A percentile compares a stretch with the other conserved stretches of the same genome.
Evolutionary conservation across 2,329 filamentous ascomycete genomes (phyloP).

Genomic region (Didymella lethalis): DNA sequence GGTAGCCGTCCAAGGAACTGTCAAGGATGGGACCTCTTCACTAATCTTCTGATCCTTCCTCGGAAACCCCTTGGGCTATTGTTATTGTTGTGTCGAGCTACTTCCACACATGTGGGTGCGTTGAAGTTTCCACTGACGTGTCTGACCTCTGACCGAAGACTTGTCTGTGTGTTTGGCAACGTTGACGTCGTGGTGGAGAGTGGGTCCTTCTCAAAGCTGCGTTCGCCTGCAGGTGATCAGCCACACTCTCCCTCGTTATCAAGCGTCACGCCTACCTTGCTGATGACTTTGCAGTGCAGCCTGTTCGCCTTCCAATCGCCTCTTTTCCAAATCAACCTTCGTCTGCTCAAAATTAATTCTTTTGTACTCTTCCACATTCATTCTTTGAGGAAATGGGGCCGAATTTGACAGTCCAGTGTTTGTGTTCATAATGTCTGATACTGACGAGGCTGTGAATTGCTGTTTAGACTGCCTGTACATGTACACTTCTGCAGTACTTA

Average conservation of each 20-base stretch:
- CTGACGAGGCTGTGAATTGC: not conserved
- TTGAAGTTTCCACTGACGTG: conserved; percentile 40
- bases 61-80: conserved; percentile 21
- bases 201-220: conserved; percentile 8
- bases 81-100: conserved; percentile 30
- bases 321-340: conserved; percentile 1
- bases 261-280: conserved; percentile 3
- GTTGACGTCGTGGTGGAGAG: conserved; percentile 15
- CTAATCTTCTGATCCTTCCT: conserved; percentile 24
- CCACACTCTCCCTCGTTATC: not conserved
- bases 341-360: conserved; percentile 4
- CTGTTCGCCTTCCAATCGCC: conserved; percentile 5
- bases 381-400: conserved; percentile 6
- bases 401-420: conserved; percentile 4
- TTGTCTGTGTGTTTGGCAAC: conserved; percentile 17
- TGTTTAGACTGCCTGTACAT: not conserved
- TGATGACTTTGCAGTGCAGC: conserved; percentile 5
- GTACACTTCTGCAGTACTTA: conserved; percentile 5
- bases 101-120: conserved; percentile 37
- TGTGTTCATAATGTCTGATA: conserved; percentile 2
- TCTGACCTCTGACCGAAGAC: conserved; percentile 23
- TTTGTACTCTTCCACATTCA: conserved; percentile 13
- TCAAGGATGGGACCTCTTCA: conserved; percentile 17
- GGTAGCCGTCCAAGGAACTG: not conserved
- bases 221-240: conserved; percentile 11